A percentile compares a stretch with the other conserved stretches of the same genome.
These are phyloP conservation scores for Vinca major DNA, from an alignment of 305 asterid species.

Conservation along the genomic window DNA sequence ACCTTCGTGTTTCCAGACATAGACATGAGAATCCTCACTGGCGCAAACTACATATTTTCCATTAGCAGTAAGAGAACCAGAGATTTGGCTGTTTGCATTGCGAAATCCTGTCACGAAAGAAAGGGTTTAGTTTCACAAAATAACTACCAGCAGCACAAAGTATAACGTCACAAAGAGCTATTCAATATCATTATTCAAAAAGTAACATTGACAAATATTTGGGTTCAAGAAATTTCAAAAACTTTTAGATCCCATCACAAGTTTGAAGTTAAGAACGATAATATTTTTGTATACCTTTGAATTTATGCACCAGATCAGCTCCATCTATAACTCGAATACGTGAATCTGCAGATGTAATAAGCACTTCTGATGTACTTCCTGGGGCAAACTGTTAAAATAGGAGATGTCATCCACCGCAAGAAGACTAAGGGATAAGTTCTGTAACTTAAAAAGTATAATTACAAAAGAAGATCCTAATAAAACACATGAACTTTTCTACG, in stretches of 20 bases:
- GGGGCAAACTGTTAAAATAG: slow-evolving; percentile 69
- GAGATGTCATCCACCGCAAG: slow-evolving; percentile 14
- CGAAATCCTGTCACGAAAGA: slow-evolving; percentile 57
- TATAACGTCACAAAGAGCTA: background rate
- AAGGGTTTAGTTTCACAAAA: background rate
- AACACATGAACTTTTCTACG: background rate
- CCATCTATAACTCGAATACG: slow-evolving; percentile 86
- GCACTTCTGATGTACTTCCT: slow-evolving; percentile 90
- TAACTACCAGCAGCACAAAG: background rate
- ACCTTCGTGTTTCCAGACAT: slow-evolving; percentile 81
- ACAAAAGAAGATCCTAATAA: background rate
- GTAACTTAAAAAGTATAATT: background rate
- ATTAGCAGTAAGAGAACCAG: slow-evolving; percentile 76
- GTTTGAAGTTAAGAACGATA: background rate
- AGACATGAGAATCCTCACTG: slow-evolving; percentile 88
- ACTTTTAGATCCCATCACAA: slow-evolving; percentile 2
- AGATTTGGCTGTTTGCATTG: slow-evolving; percentile 82
- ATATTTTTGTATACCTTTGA: slow-evolving; percentile 52
- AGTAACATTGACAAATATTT: background rate
- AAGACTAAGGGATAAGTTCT: background rate
- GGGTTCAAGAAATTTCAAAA: background rate
- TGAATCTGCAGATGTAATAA: slow-evolving; percentile 91
- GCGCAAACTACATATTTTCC: slow-evolving; percentile 85
- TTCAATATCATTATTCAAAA: background rate
- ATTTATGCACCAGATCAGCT: slow-evolving; percentile 77